Percentiles rank a stretch among this genome's conserved stretches.
phyloP scores from a whole-genome alignment of 2,329 filamentous ascomycete genomes.

The Penicillium rolfsii region DNA sequence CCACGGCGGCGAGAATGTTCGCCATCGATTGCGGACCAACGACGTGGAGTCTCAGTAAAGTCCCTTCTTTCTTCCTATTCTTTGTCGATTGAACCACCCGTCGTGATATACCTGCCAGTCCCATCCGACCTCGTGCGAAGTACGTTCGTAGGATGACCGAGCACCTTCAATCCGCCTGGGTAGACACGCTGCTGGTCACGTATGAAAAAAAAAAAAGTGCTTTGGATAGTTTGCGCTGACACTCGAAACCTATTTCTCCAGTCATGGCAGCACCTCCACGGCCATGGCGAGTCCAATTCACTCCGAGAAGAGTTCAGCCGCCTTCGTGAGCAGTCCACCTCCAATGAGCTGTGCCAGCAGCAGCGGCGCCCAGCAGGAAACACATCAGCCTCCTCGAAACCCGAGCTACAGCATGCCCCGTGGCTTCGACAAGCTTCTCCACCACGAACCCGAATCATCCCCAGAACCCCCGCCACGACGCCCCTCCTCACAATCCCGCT shows the following conservation, averaged over 20 bases:
- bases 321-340: slow-evolving; percentile 18
- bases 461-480: slow-evolving; percentile 30
- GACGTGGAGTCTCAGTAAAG: slow-evolving; percentile 43
- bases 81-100: slow-evolving; percentile 21
- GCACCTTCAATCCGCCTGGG: slow-evolving; percentile 1
- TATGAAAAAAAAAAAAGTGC: background rate
- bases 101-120: slow-evolving; percentile 20
- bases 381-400: slow-evolving; percentile 16
- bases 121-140: slow-evolving; percentile 18
- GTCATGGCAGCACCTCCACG: slow-evolving; percentile 35
- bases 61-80: slow-evolving; percentile 25
- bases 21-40: slow-evolving; percentile 30
- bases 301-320: slow-evolving; percentile 31
- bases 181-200: background rate
- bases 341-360: slow-evolving; percentile 12
- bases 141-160: slow-evolving; percentile 3
- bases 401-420: slow-evolving; percentile 37
- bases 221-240: background rate
- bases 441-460: slow-evolving; percentile 33
- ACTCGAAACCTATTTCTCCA: slow-evolving; percentile 9
- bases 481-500: slow-evolving; percentile 35
- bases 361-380: slow-evolving; percentile 10
- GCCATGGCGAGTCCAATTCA: slow-evolving; percentile 35
- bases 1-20: slow-evolving; percentile 30
- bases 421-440: slow-evolving; percentile 44